A percentile compares a stretch with the other conserved stretches of the same genome.
These are phyloP conservation scores for Scheffersomyces illinoinensis DNA, from an alignment of 1,139 yeast species.

Conservation along the genomic window DNA sequence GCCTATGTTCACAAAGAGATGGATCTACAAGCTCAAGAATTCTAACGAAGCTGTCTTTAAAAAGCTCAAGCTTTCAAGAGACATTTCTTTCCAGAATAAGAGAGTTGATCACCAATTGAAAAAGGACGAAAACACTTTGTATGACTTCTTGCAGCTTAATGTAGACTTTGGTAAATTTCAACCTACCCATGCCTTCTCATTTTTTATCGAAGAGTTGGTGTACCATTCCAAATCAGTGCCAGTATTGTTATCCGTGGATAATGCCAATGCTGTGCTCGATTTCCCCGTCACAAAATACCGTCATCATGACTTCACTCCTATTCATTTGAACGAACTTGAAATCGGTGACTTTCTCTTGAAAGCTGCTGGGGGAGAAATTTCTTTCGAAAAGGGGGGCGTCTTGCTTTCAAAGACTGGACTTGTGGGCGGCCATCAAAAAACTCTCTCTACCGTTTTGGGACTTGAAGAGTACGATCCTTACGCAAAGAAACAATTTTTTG, in stretches of 20 bases:
- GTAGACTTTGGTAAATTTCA: conserved; percentile 41
- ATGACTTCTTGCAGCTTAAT: conserved; percentile 37
- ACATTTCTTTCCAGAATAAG: conserved; percentile 34
- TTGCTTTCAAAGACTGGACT: conserved; percentile 59
- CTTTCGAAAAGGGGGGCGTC: conserved; percentile 62
- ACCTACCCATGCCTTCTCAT: conserved; percentile 45
- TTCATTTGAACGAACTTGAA: conserved; percentile 67
- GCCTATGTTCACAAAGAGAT: conserved; percentile 72
- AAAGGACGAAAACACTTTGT: conserved; percentile 45
- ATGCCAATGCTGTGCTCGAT: conserved; percentile 66
- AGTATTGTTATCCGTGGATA: conserved; percentile 72
- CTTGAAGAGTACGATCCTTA: conserved; percentile 59
- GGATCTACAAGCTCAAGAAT: conserved; percentile 56
- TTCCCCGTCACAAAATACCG: conserved; percentile 61
- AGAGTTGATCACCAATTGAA: conserved; percentile 36
- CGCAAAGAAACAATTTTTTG: conserved; percentile 51
- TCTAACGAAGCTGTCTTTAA: conserved; percentile 57
- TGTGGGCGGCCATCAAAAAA: conserved; percentile 32
- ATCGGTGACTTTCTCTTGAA: conserved; percentile 61
- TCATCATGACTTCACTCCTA: conserved; percentile 54
- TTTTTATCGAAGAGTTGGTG: conserved; percentile 55
- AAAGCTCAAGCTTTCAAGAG: conserved; percentile 51
- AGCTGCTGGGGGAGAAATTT: conserved; percentile 54
- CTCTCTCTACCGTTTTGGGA: conserved; percentile 65
- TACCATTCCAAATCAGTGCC: conserved; percentile 50